Percentiles rank a stretch among this genome's conserved stretches.
Evolutionary conservation across 495 filamentous ascomycete genomes (phyloP).

Genomic region (Hypomontagnella submonticulosa): DNA sequence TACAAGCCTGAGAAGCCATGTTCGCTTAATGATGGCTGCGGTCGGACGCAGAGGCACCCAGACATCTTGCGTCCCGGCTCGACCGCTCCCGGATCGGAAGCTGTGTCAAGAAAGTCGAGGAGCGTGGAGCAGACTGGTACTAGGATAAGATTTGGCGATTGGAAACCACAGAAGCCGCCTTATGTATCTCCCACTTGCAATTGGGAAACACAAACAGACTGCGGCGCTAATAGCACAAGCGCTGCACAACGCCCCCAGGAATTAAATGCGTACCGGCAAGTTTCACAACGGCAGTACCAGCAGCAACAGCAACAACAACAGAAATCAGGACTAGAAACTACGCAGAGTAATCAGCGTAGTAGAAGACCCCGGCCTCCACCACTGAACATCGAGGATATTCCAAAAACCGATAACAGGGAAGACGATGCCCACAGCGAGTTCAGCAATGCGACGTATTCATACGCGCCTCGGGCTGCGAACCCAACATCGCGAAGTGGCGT

Average conservation of each 20-base stretch:
- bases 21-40: not conserved
- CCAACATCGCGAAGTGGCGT: not conserved
- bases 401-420: not conserved
- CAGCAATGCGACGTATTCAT: not conserved
- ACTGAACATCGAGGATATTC: not conserved
- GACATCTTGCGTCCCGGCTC: conserved; percentile 4
- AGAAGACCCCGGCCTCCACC: not conserved
- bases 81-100: not conserved
- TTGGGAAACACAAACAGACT: not conserved
- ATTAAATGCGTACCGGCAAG: conserved; percentile 1
- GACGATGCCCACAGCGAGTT: not conserved
- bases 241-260: not conserved
- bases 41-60: not conserved
- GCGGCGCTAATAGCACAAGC: not conserved
- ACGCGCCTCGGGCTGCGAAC: not conserved
- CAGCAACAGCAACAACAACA: not conserved
- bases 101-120: not conserved
- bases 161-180: conserved; percentile 16
- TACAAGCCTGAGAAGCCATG: not conserved
- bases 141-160: not conserved
- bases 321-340: not conserved
- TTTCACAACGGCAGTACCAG: not conserved
- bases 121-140: too few species aligned
- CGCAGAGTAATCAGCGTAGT: not conserved
- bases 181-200: conserved; percentile 11